Evolutionary conservation across 129 eudicot species (phyloP).

Genomic region (Ambrosia trifida): DNA sequence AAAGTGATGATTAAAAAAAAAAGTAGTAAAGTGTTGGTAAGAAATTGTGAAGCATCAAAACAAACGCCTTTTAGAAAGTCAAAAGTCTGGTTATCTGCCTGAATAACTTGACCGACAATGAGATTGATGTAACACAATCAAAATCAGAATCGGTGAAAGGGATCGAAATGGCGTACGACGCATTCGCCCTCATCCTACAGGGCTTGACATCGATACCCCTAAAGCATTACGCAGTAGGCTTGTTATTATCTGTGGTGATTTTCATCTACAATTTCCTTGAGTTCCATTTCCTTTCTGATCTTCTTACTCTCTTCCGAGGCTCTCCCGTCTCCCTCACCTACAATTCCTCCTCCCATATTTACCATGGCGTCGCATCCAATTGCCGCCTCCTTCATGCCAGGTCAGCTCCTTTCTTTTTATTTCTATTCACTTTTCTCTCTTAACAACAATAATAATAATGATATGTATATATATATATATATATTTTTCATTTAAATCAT

Average conservation of each 20-base stretch:
- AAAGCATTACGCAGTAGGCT: conserved; percentile 42
- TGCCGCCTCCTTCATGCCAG: conserved; percentile 74
- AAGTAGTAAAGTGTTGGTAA: too few species aligned
- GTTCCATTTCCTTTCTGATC: conserved; percentile 61
- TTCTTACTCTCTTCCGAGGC: conserved; percentile 60
- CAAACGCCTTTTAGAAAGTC: too few species aligned
- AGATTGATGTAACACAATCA: too few species aligned
- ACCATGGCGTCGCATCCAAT: conserved; percentile 65
- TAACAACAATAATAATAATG: too few species aligned
- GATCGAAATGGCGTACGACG: conserved; percentile 26
- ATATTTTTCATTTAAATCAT: conserved; percentile 10
- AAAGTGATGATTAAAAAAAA: too few species aligned
- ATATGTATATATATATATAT: too few species aligned
- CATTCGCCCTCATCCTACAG: conserved; percentile 40
- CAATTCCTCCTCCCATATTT: conserved; percentile 57
- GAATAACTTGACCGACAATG: too few species aligned
- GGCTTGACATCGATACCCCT: conserved; percentile 46
- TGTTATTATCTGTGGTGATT: conserved; percentile 22
- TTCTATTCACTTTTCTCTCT: too few species aligned
- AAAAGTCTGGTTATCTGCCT: too few species aligned
- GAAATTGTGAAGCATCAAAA: too few species aligned
- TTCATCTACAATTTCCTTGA: conserved; percentile 64
- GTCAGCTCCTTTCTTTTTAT: conserved; percentile 4
- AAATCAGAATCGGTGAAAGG: too few species aligned
- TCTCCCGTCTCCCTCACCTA: conserved; percentile 58